phyloP scores from a whole-genome alignment of 2,329 filamentous ascomycete genomes.

The Verticillium dahliae region DNA sequence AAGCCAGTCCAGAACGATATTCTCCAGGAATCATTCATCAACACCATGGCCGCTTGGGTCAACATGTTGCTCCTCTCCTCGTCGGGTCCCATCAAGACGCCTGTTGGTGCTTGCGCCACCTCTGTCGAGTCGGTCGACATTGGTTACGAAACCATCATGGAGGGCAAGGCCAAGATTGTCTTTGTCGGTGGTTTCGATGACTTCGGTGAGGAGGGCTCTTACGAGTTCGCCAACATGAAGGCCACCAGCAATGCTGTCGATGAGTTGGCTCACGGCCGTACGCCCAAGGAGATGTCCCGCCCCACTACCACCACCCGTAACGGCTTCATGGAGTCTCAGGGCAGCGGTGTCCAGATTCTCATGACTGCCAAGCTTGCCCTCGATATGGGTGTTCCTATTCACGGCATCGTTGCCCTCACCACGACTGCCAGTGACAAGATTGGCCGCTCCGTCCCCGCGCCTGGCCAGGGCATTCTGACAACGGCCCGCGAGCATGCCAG shows the following conservation, averaged over 20 bases:
- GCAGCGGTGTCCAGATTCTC: conserved; percentile 95
- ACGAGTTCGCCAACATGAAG: conserved; percentile 99
- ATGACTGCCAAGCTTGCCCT: conserved; percentile 95
- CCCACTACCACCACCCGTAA: conserved; percentile 94
- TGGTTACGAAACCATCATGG: conserved; percentile 96
- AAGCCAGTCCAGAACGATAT: conserved; percentile 98
- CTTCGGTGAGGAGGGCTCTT: conserved; percentile 98
- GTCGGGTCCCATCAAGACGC: conserved; percentile 96
- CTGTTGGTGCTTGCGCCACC: conserved; percentile 94
- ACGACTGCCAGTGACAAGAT: conserved; percentile 99
- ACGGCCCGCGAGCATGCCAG: conserved; percentile 85
- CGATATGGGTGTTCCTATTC: conserved; percentile 98
- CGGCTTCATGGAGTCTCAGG: conserved; percentile 99
- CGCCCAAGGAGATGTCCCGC: conserved; percentile 94
- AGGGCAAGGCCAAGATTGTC: conserved; percentile 95
- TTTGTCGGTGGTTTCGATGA: conserved; percentile 98
- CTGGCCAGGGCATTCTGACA: conserved; percentile 93
- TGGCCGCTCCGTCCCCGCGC: conserved; percentile 91
- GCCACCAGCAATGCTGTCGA: conserved; percentile 97
- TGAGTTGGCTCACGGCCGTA: conserved; percentile 91
- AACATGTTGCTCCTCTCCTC: conserved; percentile 98
- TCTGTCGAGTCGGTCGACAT: conserved; percentile 96
- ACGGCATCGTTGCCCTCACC: conserved; percentile 88
- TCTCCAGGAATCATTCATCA: conserved; percentile 98
- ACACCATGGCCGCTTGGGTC: conserved; percentile 99